phyloP scores from a whole-genome alignment of 2,329 filamentous ascomycete species.

The Xylaria hypoxylon region DNA sequence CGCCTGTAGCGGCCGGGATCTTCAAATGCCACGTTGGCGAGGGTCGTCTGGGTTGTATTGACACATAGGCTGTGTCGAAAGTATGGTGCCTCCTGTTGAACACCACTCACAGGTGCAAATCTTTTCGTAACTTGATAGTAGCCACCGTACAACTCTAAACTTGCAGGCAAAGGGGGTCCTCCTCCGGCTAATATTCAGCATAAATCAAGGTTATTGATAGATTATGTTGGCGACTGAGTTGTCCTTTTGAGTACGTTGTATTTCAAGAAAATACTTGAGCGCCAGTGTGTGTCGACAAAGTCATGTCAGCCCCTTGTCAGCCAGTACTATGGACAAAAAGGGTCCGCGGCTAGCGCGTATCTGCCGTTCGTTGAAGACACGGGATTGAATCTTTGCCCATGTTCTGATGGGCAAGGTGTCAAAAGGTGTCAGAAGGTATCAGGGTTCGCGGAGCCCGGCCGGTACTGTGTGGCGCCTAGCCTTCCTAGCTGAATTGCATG shows the following conservation, averaged over 20 bases:
- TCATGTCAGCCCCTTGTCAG: slow-evolving; percentile 22
- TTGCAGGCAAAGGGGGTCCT: slow-evolving; percentile 10
- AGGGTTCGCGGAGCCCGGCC: slow-evolving; percentile 27
- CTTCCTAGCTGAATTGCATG: slow-evolving; percentile 32
- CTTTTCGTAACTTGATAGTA: slow-evolving; percentile 12
- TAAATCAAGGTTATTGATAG: slow-evolving; percentile 8
- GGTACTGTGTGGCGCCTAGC: slow-evolving; percentile 29
- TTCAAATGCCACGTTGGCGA: slow-evolving; percentile 34
- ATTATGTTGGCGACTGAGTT: not conserved
- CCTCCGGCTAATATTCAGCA: not conserved
- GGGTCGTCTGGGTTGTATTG: slow-evolving; percentile 28
- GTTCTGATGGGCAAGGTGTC: slow-evolving; percentile 23
- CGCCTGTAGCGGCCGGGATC: slow-evolving; percentile 29
- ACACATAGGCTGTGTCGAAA: slow-evolving; percentile 19
- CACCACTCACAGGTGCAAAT: slow-evolving; percentile 10
- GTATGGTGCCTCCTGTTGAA: slow-evolving; percentile 21
- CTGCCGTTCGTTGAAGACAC: slow-evolving; percentile 26
- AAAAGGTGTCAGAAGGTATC: slow-evolving; percentile 7
- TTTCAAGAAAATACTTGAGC: slow-evolving; percentile 22
- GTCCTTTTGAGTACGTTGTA: not conserved
- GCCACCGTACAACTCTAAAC: slow-evolving; percentile 13
- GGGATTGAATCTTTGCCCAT: slow-evolving; percentile 21
- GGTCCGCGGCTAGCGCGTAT: slow-evolving; percentile 33
- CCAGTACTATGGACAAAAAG: not conserved
- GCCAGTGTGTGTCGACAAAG: slow-evolving; percentile 29